Base-by-base conservation (phyloP, 1,284 basidiomycete species). In the Phenoliferia sp. region DNA sequence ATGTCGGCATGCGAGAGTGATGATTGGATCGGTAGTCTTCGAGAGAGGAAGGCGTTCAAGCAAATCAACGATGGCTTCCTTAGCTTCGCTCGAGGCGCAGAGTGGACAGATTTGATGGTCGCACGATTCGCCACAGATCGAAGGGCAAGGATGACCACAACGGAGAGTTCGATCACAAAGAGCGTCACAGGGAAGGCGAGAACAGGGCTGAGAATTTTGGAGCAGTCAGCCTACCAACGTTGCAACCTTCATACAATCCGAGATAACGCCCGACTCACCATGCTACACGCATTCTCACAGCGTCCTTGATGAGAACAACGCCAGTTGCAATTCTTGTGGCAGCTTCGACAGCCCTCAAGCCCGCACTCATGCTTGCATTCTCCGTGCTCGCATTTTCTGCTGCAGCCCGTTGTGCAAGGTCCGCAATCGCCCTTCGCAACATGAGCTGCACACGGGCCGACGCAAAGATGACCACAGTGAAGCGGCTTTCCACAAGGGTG, bases 221-320 rank as follows among this genome's bases (percentile, higher is more conserved):
- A 52, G 19, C 31, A 31, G n/a, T n/a, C n/a, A n/a, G n/a, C n/a
- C n/a, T n/a, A n/a, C n/a, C n/a, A n/a, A n/a, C n/a, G n/a, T n/a
- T n/a, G n/a, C n/a, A n/a, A n/a, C n/a, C n/a, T n/a, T n/a, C n/a
- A n/a, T n/a, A 31, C 4, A 34, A 44, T 12, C 15, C 12, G 22
- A 22, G 22, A 44, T 22, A 22, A 44, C 15, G 22, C n/a, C n/a
- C n/a, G n/a, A 80, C 85, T 80, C 66, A 88, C 88, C 26, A 86
- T 87, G 17, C 87, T 87, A 72, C 89, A 90, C 0, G 86, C 84
- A 69, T 88, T 86, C 6, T 80, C 69, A 73, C 88, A 89, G 12
- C 59, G 73, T 85, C 84, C 39, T 28, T 54, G 50, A n/a, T 54
- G 50, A 9, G 22, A 10, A 28, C 50, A 54, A 19, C 10, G 10